Evolutionary conservation across 805 yeast species (phyloP), one percentile per base, ranked within the genome.

Genomic region (Myxozyma vanderwaltii): DNA sequence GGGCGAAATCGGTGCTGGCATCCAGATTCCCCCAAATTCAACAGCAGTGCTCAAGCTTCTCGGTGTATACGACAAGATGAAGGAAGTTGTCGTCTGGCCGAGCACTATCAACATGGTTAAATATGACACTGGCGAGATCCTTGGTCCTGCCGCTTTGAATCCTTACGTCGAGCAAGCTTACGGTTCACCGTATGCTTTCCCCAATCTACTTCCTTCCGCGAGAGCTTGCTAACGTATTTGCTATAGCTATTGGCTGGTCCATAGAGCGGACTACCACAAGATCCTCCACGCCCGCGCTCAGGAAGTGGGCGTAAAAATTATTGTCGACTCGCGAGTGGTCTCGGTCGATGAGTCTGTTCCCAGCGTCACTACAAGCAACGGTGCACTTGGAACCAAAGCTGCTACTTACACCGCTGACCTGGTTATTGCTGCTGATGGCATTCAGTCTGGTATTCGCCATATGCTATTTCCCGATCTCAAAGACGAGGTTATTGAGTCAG

Each of bases 1-100:
- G 21, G 71, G 71, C 5, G 75, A 71, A 58, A 74, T 72, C 40
- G 75, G 75, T n/a, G 75, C 75, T 17, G 75, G 75, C 29, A 71
- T 71, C 48, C 75, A 71, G 59, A 63, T 71, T 29, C 74, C 74
- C 17, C 75, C 75, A 3, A 69, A 70, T 24, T 66, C 72, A 8
- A 56, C 66, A 3, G 63, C 68, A 27, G 66, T 72, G 31, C 59
- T 72, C 21, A 59, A 65, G 36, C 48, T 63, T 15, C 58, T 66
- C 46, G 73, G 74, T 29, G 52, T 71, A 2, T 40, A 51, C 27
- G 54, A 59, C 10, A 39, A 45, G 31, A 33, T 68, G 36, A 59
- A 64, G 29, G 54, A 52, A 3, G 56, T 52, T 26, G 56, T 52
- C 7, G 56, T 52, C 24, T 17, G 21, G 43, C 56, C 56, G 27